A percentile compares a stretch with the other conserved stretches of the same genome.
These are phyloP conservation scores for Aspergillus unguis DNA, from an alignment of 2,329 filamentous ascomycete species.

Conservation along the genomic window DNA sequence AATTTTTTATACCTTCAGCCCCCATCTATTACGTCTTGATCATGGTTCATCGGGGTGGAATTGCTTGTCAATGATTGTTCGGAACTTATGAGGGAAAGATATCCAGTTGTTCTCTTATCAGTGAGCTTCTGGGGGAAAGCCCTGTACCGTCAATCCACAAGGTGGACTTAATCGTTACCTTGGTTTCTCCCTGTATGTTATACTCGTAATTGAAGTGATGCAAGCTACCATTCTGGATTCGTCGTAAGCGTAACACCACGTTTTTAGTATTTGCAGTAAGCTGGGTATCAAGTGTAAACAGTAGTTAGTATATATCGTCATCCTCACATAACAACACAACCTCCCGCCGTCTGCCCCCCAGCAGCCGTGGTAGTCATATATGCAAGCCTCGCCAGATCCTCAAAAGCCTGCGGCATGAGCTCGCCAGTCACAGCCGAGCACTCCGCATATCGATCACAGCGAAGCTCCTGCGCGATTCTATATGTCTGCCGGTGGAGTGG, in stretches of 20 bases:
- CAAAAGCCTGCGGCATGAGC: constrained; percentile 57
- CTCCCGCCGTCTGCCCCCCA: constrained; percentile 49
- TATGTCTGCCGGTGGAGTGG: constrained; percentile 40
- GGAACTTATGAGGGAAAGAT: constrained; percentile 99
- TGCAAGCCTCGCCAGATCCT: constrained; percentile 58
- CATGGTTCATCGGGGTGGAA: constrained; percentile 35
- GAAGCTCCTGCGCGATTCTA: constrained; percentile 58
- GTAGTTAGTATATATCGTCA: background rate
- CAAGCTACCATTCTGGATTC: constrained; percentile 26
- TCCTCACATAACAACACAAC: constrained; percentile 41
- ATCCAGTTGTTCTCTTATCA: constrained; percentile 56
- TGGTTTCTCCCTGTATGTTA: constrained; percentile 45
- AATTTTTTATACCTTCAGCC: constrained; percentile 21
- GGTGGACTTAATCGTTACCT: constrained; percentile 87
- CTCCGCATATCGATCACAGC: constrained; percentile 61
- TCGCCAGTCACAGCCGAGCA: constrained; percentile 61
- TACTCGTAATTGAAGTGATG: constrained; percentile 38
- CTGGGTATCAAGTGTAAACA: constrained; percentile 13
- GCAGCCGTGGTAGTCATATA: constrained; percentile 56
- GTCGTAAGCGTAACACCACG: background rate
- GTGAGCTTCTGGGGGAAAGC: constrained; percentile 77
- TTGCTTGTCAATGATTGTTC: constrained; percentile 55
- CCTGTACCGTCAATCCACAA: constrained; percentile 78
- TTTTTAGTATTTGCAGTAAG: background rate
- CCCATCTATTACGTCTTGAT: constrained; percentile 25